Percentiles rank a stretch among this genome's conserved stretches.
Conservation (phyloP, 148 eudicot species). For the Hydrangea macrophylla region DNA sequence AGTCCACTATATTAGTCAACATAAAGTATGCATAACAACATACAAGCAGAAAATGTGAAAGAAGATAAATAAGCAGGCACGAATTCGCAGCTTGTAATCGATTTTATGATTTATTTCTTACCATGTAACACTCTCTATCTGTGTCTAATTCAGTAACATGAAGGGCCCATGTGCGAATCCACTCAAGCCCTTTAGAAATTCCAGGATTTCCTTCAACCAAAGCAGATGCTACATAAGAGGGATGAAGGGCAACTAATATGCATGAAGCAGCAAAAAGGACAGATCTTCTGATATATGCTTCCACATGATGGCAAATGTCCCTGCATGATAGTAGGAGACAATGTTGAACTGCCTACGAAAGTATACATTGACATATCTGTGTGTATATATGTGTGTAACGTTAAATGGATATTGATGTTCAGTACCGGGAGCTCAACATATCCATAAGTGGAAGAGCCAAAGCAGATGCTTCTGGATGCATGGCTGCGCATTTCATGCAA, state of each 20-base stretch:
- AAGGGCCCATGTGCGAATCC: constrained; percentile 90
- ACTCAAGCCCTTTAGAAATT: constrained; percentile 78
- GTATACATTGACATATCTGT: too few species aligned
- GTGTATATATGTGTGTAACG: too few species aligned
- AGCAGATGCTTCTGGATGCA: constrained; percentile 97
- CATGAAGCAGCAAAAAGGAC: constrained; percentile 91
- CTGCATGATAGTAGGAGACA: constrained; percentile 37
- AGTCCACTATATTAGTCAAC: too few species aligned
- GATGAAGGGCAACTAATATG: constrained; percentile 75
- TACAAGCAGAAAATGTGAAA: background rate
- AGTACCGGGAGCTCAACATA: constrained; percentile 84
- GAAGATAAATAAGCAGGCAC: background rate
- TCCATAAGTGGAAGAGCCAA: constrained; percentile 72
- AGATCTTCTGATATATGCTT: constrained; percentile 83
- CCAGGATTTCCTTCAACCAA: constrained; percentile 64
- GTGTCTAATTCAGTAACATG: constrained; percentile 75
- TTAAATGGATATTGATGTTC: constrained; percentile 8
- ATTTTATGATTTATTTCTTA: constrained; percentile 27
- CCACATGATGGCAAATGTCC: constrained; percentile 70
- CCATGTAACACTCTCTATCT: constrained; percentile 84
- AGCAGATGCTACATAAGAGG: constrained; percentile 82
- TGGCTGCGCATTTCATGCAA: constrained; percentile 80
- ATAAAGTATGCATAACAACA: background rate
- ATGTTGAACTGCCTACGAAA: background rate
- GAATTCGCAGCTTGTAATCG: background rate